These are phyloP conservation scores for Boechera divaricarpa DNA, from an alignment of 345 rosid species.

Conservation along the genomic window DNA sequence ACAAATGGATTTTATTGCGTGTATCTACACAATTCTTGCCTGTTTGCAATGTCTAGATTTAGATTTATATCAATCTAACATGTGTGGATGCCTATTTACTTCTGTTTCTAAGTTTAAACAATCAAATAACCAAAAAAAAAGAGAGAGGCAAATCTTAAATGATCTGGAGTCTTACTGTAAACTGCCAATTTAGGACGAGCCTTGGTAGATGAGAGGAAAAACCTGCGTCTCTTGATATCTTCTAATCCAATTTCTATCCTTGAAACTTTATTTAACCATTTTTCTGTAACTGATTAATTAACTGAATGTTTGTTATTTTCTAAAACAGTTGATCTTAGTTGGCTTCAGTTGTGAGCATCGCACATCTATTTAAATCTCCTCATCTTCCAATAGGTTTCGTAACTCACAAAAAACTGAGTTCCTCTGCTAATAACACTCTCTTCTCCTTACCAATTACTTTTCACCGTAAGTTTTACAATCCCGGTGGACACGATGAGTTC, in stretches of 20 bases:
- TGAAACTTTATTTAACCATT: not conserved
- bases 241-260: conserved; percentile 26
- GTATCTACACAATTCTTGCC: not conserved
- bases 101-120: not conserved
- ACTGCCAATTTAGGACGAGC: not conserved
- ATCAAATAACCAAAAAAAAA: not conserved
- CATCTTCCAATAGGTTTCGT: conserved; percentile 10
- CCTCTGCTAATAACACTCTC: not conserved
- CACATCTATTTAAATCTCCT: conserved; percentile 29
- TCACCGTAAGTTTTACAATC: not conserved
- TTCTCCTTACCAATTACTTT: not conserved
- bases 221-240: not conserved
- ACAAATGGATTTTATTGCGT: not conserved
- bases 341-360: conserved; percentile 13
- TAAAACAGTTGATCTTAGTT: not conserved
- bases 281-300: not conserved
- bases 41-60: not conserved
- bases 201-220: not conserved
- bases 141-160: not conserved
- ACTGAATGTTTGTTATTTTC: not conserved
- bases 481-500: conserved; percentile 17
- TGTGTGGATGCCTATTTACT: not conserved
- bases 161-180: not conserved
- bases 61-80: not conserved
- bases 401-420: conserved; percentile 10